Conservation (phyloP, 306 rosid genomes). For the Gastrolobium villosum region DNA sequence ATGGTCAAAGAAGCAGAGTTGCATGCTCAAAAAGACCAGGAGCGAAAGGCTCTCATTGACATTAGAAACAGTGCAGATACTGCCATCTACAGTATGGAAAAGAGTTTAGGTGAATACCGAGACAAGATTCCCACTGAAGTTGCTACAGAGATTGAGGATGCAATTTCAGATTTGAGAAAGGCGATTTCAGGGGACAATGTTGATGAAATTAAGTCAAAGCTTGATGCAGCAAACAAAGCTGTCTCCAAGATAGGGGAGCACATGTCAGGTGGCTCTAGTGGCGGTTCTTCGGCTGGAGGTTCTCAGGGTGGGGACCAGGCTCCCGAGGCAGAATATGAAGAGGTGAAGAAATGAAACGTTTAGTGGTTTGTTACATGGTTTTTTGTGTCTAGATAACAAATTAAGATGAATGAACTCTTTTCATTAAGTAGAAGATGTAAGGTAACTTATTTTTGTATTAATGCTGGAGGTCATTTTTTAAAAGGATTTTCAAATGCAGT, state of each 20-base stretch:
- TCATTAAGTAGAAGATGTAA: conserved; percentile 29
- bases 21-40: conserved; percentile 90
- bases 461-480: conserved; percentile 45
- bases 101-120: conserved; percentile 82
- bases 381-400: conserved; percentile 25
- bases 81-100: conserved; percentile 85
- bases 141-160: conserved; percentile 83
- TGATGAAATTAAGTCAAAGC: conserved; percentile 81
- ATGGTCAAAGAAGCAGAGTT: conserved; percentile 95
- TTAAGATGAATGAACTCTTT: conserved; percentile 14
- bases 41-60: conserved; percentile 83
- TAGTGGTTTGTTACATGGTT: neutral
- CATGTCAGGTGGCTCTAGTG: conserved; percentile 78
- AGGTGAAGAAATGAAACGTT: conserved; percentile 78
- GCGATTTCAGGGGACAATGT: conserved; percentile 66
- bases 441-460: conserved; percentile 49
- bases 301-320: conserved; percentile 88
- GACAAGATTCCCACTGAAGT: conserved; percentile 89
- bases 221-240: conserved; percentile 89
- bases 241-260: conserved; percentile 92
- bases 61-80: conserved; percentile 89
- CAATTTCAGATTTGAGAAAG: conserved; percentile 75
- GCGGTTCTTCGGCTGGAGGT: conserved; percentile 71
- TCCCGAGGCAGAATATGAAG: conserved; percentile 91
- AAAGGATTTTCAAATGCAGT: conserved; percentile 42